Conservation (phyloP, 2,329 filamentous ascomycete genomes). For the Corynespora cassiicola region DNA sequence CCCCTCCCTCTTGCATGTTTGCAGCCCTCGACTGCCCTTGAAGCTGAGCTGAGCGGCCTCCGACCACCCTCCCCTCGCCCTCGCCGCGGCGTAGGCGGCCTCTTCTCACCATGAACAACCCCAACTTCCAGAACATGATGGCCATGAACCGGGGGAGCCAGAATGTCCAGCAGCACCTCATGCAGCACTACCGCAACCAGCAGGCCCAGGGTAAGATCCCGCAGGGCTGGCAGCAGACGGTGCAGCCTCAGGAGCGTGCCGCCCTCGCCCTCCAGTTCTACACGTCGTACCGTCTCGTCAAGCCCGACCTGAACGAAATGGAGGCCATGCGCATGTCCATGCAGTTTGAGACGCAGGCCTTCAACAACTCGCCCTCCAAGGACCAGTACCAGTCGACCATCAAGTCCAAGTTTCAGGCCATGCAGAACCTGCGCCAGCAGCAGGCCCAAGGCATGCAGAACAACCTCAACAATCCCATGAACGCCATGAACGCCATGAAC, state of each 20-base stretch:
- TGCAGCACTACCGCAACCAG: conserved; percentile 34
- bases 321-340: conserved; percentile 37
- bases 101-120: conserved; percentile 40
- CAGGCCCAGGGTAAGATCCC: conserved; percentile 33
- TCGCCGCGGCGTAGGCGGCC: conserved; percentile 19
- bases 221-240: conserved; percentile 41
- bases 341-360: conserved; percentile 35
- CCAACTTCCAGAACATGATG: conserved; percentile 37
- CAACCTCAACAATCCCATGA: conserved; percentile 34
- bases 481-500: conserved; percentile 34
- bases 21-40: conserved; percentile 14
- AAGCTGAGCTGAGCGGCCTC: conserved; percentile 24
- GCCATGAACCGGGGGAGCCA: conserved; percentile 21
- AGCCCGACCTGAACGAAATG: conserved; percentile 33
- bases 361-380: conserved; percentile 30
- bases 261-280: conserved; percentile 40
- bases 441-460: conserved; percentile 32
- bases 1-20: conserved; percentile 26
- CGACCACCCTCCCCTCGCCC: conserved; percentile 15
- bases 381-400: conserved; percentile 38
- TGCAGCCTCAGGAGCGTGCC: conserved; percentile 38
- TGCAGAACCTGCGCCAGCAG: conserved; percentile 37
- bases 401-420: conserved; percentile 35
- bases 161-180: conserved; percentile 26
- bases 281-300: conserved; percentile 40